These are phyloP conservation scores for Penicillium sp. DNA, from an alignment of 2,329 filamentous ascomycete species.

Conservation along the genomic window DNA sequence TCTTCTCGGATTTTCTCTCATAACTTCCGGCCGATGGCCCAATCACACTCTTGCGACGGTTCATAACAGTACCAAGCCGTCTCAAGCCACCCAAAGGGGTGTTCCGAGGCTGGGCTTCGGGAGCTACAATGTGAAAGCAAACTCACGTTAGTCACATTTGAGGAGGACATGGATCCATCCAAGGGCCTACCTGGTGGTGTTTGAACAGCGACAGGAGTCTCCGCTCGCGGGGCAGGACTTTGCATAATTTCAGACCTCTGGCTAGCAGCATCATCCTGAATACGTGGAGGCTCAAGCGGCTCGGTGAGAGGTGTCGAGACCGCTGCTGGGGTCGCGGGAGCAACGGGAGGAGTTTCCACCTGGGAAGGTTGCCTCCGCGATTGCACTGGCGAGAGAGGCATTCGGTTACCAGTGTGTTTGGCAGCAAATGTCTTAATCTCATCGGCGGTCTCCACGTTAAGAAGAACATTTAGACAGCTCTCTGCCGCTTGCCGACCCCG, in stretches of 20 bases:
- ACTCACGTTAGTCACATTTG: neutral
- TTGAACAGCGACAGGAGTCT: conserved; percentile 29
- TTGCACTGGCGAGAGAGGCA: conserved; percentile 12
- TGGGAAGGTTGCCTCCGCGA: conserved; percentile 24
- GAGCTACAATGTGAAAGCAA: conserved; percentile 28
- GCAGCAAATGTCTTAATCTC: conserved; percentile 69
- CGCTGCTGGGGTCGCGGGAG: conserved; percentile 22
- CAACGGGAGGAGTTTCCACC: conserved; percentile 13
- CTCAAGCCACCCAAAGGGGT: conserved; percentile 50
- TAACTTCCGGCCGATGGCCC: conserved; percentile 36
- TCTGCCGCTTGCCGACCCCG: conserved; percentile 74
- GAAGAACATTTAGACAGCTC: conserved; percentile 76
- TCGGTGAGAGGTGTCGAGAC: conserved; percentile 25
- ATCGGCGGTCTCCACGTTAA: conserved; percentile 83
- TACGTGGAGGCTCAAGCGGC: conserved; percentile 36
- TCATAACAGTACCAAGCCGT: conserved; percentile 54
- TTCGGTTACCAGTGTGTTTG: conserved; percentile 28
- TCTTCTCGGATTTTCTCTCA: conserved; percentile 42
- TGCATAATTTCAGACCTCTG: conserved; percentile 58
- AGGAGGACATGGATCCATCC: neutral
- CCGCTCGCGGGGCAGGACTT: conserved; percentile 41
- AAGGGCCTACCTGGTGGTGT: conserved; percentile 40
- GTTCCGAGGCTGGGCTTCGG: conserved; percentile 45
- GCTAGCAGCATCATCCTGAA: conserved; percentile 59
- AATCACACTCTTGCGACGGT: conserved; percentile 49